These are phyloP conservation scores for Pharus latifolius DNA, from an alignment of 176 grass and related monocot species.

Conservation along the genomic window DNA sequence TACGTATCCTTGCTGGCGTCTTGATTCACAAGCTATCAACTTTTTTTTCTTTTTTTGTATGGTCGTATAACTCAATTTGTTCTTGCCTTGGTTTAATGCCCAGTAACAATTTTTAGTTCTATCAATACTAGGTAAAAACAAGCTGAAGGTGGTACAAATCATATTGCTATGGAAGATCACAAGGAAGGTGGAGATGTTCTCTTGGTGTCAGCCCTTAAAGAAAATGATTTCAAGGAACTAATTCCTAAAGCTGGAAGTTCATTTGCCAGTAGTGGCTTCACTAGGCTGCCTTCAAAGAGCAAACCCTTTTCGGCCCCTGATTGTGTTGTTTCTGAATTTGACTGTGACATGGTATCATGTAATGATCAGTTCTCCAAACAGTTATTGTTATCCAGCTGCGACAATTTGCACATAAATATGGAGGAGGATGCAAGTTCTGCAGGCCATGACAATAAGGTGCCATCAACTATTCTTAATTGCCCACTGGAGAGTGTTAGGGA, in stretches of 20 bases:
- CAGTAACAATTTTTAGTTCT: not conserved
- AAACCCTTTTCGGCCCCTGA: not conserved
- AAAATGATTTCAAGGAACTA: not conserved
- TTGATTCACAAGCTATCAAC: not conserved
- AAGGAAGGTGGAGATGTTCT: not conserved
- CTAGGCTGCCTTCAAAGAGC: conserved; percentile 4
- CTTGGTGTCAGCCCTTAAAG: not conserved
- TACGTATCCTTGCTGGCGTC: not conserved
- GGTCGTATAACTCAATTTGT: not conserved
- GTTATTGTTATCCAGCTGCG: not conserved
- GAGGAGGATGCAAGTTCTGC: not conserved
- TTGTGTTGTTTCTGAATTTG: conserved; percentile 8
- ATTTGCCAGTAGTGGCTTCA: not conserved
- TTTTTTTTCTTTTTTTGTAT: not conserved
- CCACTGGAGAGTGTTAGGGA: not conserved
- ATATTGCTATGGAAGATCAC: not conserved
- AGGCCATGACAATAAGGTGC: not conserved
- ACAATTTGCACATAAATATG: not conserved
- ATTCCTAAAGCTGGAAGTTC: not conserved
- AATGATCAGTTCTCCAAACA: not conserved
- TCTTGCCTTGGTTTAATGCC: not conserved
- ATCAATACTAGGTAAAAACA: not conserved
- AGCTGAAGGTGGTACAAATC: not conserved
- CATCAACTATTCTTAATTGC: not conserved
- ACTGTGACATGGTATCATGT: not conserved